Evolutionary conservation across 805 yeast genomes (phyloP).

Genomic region (Suhomyces pyralidae): DNA sequence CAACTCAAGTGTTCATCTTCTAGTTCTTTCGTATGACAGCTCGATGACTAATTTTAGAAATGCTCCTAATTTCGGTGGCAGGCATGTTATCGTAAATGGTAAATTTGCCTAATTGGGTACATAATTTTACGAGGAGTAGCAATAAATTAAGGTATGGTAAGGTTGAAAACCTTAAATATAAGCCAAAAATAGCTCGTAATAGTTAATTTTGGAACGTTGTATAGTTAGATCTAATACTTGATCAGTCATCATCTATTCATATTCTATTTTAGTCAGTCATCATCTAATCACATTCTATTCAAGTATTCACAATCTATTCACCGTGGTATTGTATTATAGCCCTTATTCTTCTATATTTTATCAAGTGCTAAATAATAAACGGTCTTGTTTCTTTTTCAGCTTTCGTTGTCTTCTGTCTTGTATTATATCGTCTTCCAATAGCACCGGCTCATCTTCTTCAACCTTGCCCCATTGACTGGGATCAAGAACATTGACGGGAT

Average conservation of each 20-base stretch:
- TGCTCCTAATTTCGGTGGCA: not conserved
- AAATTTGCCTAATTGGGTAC: not conserved
- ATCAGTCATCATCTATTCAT: not conserved
- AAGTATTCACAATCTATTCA: not conserved
- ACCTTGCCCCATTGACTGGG: conserved; percentile 27
- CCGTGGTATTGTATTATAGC: not conserved
- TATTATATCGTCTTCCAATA: conserved; percentile 4
- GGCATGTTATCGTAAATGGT: not conserved
- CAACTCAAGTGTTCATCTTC: no score
- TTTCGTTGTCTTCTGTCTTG: conserved; percentile 9
- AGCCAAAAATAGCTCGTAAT: not conserved
- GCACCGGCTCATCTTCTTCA: conserved; percentile 1
- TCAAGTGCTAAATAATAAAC: conserved; percentile 4
- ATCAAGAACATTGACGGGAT: conserved; percentile 33
- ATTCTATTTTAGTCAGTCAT: not conserved
- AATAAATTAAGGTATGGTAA: not conserved
- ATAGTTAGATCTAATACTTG: not conserved
- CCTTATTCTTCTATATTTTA: not conserved
- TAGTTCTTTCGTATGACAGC: no score
- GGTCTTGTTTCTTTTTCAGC: conserved; percentile 12
- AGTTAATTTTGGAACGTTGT: not conserved
- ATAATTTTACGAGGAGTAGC: not conserved
- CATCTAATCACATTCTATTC: not conserved
- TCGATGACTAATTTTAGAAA: not conserved
- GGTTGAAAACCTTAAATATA: not conserved